Percentiles rank a stretch among this genome's conserved stretches.
phyloP scores from a whole-genome alignment of 1,139 yeast genomes.

The Suhomyces bribrorum region DNA sequence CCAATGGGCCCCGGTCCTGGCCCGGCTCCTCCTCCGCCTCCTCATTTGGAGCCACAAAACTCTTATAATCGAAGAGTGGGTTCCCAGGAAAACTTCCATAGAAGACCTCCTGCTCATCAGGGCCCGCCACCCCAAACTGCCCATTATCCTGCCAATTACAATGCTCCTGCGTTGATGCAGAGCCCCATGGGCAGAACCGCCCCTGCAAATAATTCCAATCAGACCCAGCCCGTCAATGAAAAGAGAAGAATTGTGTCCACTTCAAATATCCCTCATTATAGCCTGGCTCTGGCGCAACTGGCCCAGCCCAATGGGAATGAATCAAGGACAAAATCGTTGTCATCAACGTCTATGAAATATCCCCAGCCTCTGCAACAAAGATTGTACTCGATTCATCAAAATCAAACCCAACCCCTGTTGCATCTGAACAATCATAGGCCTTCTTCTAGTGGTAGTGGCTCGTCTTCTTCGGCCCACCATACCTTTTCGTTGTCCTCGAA shows the following conservation, averaged over 20 bases:
- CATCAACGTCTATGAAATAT: conserved; percentile 16
- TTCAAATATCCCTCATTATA: conserved; percentile 15
- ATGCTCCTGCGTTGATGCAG: conserved; percentile 3
- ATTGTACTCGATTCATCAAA: conserved; percentile 11
- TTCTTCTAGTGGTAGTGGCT: conserved; percentile 23
- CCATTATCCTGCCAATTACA: not conserved
- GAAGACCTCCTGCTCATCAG: conserved; percentile 1
- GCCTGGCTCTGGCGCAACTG: not conserved
- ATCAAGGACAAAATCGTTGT: conserved; percentile 19
- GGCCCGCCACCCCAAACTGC: conserved; percentile 1
- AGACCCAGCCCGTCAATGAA: conserved; percentile 4
- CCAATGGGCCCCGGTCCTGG: not conserved
- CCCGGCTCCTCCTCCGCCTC: conserved; percentile 1
- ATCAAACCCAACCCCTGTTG: conserved; percentile 11
- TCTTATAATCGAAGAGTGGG: conserved; percentile 1
- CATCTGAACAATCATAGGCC: conserved; percentile 12
- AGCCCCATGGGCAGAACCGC: not conserved
- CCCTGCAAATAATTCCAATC: conserved; percentile 2
- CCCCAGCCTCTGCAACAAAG: conserved; percentile 14
- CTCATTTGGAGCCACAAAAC: conserved; percentile 1
- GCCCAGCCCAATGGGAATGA: conserved; percentile 8
- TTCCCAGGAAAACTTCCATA: conserved; percentile 4
- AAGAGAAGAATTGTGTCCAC: conserved; percentile 19
- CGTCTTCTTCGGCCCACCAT: conserved; percentile 30
- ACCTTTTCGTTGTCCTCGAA: conserved; percentile 44